Base-by-base conservation (phyloP, 2,329 filamentous ascomycete species). In the Coleophoma cylindrospora region DNA sequence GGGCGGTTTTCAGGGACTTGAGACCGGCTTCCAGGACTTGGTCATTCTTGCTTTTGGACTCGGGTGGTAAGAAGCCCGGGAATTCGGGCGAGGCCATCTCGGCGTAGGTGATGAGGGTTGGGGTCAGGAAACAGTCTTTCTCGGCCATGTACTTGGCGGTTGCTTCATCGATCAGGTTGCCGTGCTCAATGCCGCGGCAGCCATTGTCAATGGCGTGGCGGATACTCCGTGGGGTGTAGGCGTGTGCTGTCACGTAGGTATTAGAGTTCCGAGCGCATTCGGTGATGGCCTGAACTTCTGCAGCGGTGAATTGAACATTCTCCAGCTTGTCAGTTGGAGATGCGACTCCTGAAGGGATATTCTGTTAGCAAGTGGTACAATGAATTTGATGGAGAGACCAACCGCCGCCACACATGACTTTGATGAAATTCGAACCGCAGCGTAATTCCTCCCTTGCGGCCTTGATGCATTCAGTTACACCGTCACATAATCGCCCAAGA, bases 101-200 rank as follows among this genome's bases (percentile, higher is more conserved):
- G 15, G 73, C 61, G 60, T 80, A 80, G 6, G 77, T 72, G 10
- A 77, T 68, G 34, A 81, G 66, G 0, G 77, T 81, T 1, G 79
- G 78, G 1, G 77, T 81, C 9, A 83, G 59, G 59, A 70, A 79
- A 3, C 73, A 68, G 0, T 66, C 68, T 43, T 68, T 71, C 52
- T 71, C 66, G 0, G 72, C 76, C 75, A 81, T 79, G 47, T 75
- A 64, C 43, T 66, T 61, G 0, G 77, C 74, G 3, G 73, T 75
- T 27, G 75, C 70, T 59, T 81, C 78, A 64, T 87, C 84, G 47
- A 83, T 68, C n/a, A 84, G 68, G 14, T 80, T 75, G 21, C 81
- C 83, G 55, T 83, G 80, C 53, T 83, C 80, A 54, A 83, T 81
- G 1, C 77, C 76, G 15, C 58, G 68, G 0, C 77, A 75, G 6